phyloP scores from a whole-genome alignment of 768 basidiomycete genomes.

The Kondoa malvinella region DNA sequence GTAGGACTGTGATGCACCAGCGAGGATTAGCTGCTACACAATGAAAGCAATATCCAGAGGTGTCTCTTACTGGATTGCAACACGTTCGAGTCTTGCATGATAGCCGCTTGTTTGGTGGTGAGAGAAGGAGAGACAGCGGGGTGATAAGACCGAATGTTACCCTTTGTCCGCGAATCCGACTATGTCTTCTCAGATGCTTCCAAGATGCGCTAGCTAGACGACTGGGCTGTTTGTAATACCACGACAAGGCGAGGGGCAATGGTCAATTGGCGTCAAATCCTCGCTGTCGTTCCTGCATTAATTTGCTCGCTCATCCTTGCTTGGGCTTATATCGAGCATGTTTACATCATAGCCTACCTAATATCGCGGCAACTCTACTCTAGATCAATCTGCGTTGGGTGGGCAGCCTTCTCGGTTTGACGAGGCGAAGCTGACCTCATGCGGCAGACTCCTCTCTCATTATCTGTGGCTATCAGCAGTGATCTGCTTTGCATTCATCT shows the following conservation, averaged over 20 bases:
- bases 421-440: neutral
- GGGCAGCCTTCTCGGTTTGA: neutral
- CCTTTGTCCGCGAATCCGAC: neutral
- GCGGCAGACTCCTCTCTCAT: neutral
- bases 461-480: neutral
- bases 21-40: neutral
- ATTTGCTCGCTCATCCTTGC: neutral
- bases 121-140: neutral
- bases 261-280: neutral
- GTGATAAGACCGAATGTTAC: neutral
- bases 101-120: neutral
- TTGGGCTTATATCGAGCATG: neutral
- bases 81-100: neutral
- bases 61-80: neutral
- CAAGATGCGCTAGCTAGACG: too few species aligned
- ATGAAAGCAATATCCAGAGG: neutral
- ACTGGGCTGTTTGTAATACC: too few species aligned
- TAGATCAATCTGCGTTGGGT: neutral
- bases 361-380: neutral
- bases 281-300: neutral
- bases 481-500: neutral
- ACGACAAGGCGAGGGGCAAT: too few species aligned
- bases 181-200: neutral
- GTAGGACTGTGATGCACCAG: conserved; percentile 9
- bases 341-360: neutral